Evolutionary conservation across 2,329 filamentous ascomycete genomes (phyloP).

Genomic region (Sclerotiophoma versabilis): DNA sequence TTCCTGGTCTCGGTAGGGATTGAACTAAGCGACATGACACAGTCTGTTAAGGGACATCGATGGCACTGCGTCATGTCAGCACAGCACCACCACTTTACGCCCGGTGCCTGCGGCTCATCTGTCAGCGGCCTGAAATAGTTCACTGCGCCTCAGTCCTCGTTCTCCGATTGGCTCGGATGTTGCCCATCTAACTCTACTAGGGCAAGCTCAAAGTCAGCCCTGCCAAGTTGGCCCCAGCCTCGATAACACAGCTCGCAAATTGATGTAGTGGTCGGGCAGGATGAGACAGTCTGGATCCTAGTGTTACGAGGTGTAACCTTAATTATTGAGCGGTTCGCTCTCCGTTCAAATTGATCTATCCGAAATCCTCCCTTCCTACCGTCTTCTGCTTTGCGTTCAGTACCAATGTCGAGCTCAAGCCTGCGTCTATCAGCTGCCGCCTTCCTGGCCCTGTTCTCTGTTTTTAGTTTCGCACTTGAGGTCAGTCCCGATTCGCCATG

Average conservation of each 20-base stretch:
- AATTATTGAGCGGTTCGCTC: background rate
- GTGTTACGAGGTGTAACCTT: background rate
- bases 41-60: background rate
- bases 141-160: background rate
- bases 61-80: background rate
- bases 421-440: background rate
- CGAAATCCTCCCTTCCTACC: background rate
- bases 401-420: conserved; percentile 2
- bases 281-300: background rate
- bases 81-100: background rate
- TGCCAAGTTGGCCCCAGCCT: background rate
- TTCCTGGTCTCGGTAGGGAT: too few relatives aligned
- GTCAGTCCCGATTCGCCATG: conserved; percentile 30
- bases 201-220: background rate
- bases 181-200: background rate
- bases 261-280: background rate
- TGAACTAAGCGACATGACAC: background rate
- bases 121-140: background rate
- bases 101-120: conserved; percentile 1
- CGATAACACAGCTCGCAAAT: conserved; percentile 4
- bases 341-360: background rate
- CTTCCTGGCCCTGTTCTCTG: background rate
- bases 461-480: conserved; percentile 21
- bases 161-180: background rate
- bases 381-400: background rate